Evolutionary conservation across 768 basidiomycete species (phyloP), one percentile per base, ranked within the genome.

Genomic region (Dacryopinax primogenitus): DNA sequence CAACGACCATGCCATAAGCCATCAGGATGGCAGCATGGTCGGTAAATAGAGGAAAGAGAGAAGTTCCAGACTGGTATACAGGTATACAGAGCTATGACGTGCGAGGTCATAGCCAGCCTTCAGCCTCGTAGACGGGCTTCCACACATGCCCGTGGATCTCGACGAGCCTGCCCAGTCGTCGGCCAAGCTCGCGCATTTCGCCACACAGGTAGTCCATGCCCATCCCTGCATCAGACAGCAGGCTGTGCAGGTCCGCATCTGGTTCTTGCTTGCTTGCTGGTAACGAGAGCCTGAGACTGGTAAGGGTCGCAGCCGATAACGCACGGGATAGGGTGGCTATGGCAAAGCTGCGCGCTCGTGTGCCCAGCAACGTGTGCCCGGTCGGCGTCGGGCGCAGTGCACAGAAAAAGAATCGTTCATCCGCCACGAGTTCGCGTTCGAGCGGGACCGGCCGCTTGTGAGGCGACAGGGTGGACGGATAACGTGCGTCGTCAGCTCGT

Each of bases 31-130:
- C 51, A 28, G 32, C 26, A 58, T 58, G 30, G 51, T 44, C 51
- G 51, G 30, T 58, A 58, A 58, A 58, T 58, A 18, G 41, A 44
- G 23, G 18, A 30, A 30, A 30, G 18, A 58, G 26, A 30, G 26
- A 30, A 58, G 30, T 28, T 58, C 51, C 51, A 58, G 51, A 28
- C 13, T 58, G 51, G 51, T 58, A 58, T 58, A 58, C 51, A 58
- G 51, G 51, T 58, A 58, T 58, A 58, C 51, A 58, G 32, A 32
- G 51, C 51, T 28, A 58, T 58, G 51, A 58, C 51, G 51, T 58
- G 51, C 51, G 51, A 58, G 51, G 51, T 58, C 51, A 58, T 32
- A 58, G 51, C 51, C 51, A 58, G 51, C 51, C 51, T 58, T 58
- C 51, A 58, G 51, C 51, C 51, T 58, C 51, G 51, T 58, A 58